phyloP scores from a whole-genome alignment of 495 filamentous ascomycete species.

The Haplographium delicatum region DNA sequence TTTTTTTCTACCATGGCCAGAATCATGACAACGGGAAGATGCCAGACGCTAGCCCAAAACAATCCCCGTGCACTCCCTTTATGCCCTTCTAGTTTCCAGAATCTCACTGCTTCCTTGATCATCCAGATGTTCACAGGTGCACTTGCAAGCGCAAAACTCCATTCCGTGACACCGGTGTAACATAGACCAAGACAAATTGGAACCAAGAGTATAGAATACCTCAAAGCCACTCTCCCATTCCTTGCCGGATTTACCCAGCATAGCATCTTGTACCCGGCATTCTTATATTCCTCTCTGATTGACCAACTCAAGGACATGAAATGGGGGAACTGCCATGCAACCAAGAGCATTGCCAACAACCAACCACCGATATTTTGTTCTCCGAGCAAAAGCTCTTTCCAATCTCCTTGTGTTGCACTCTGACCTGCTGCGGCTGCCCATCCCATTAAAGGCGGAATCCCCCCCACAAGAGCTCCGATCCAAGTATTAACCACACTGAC shows the following conservation, averaged over 20 bases:
- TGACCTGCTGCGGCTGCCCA: conserved; percentile 93
- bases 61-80: conserved; percentile 77
- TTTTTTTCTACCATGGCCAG: conserved; percentile 92
- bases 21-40: conserved; percentile 85
- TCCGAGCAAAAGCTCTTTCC: conserved; percentile 74
- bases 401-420: conserved; percentile 67
- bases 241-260: conserved; percentile 78
- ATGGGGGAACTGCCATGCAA: conserved; percentile 97
- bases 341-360: conserved; percentile 77
- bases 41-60: conserved; percentile 99
- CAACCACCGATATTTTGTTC: conserved; percentile 75
- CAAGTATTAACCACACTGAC: conserved; percentile 88
- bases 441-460: conserved; percentile 94
- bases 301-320: conserved; percentile 89
- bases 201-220: conserved; percentile 84
- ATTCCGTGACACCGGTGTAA: conserved; percentile 78
- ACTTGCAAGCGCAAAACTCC: conserved; percentile 78
- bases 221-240: conserved; percentile 78
- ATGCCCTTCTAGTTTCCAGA: conserved; percentile 73
- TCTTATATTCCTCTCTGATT: conserved; percentile 84
- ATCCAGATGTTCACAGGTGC: conserved; percentile 83
- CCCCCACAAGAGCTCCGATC: conserved; percentile 89
- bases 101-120: conserved; percentile 69
- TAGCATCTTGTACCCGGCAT: conserved; percentile 87
- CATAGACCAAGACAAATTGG: conserved; percentile 82